Base-by-base conservation (phyloP, 2,329 filamentous ascomycete species). In the Fusarium devonianum region DNA sequence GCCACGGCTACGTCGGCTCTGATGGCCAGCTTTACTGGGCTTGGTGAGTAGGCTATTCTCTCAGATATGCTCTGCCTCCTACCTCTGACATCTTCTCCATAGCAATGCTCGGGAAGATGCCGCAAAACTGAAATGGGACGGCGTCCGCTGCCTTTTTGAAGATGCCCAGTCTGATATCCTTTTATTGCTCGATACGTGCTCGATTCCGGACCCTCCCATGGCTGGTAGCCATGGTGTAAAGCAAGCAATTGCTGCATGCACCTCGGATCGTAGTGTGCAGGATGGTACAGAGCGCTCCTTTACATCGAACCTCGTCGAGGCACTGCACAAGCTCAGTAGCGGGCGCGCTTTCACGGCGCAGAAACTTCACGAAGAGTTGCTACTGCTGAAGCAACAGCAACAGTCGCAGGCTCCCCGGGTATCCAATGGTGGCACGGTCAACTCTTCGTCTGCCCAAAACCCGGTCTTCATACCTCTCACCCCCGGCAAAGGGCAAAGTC, bases 11-110 rank as follows among this genome's bases (percentile, higher is more conserved):
- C 60, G 72, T 81, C 28, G 78, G 79, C n/a, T 60, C 75, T 9
- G 82, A 87, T 65, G 79, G 79, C 61, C 82, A 86, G 67, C 72
- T 86, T 18, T 86, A 85, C 67, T 87, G 84, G 84, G 82, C 84
- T 48, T 82, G 82, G 84, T 87, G 76, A 74, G 83, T 77, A 46
- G 41, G 46, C 42, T 33, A 49, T 55, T 60, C 19, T 56, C 36
- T 49, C 36, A 45, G 39, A 47, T 56, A 38, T 59, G 40, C 36
- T 47, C 25, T 48, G 28, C 44, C 43, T 49, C 43, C 35, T 33
- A 36, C 47, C 51, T 72, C 75, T 79, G 67, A 80, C 63, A 42
- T 42, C 45, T 35, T 36, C 65, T 53, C 57, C 47, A 40, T 66
- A 87, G 84, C 71, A 82, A 83, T 69, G 55, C 76, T 33, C 75